phyloP scores from a whole-genome alignment of 352 stramenopile genomes.

The Phytophthora capsici region DNA sequence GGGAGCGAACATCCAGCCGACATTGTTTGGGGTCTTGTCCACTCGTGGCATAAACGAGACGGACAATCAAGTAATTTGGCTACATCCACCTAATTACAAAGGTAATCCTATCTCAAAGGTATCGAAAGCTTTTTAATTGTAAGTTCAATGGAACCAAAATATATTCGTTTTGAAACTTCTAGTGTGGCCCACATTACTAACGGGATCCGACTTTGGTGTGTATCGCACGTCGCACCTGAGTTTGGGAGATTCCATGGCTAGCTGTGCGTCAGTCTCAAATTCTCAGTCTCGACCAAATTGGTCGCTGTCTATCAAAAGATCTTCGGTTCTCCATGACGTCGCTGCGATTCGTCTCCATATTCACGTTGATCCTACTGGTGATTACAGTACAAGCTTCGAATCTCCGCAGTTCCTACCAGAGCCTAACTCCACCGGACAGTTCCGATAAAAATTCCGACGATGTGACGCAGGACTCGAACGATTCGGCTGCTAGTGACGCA shows the following conservation, averaged over 20 bases:
- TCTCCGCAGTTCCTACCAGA: constrained; percentile 8
- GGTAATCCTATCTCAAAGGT: neutral
- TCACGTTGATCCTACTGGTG: constrained; percentile 5
- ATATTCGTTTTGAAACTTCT: constrained; percentile 5
- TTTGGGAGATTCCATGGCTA: neutral
- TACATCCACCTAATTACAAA: neutral
- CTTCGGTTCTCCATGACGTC: constrained; percentile 9
- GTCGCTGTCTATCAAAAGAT: constrained; percentile 6
- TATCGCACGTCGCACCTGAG: constrained; percentile 15
- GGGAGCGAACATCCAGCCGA: constrained; percentile 16
- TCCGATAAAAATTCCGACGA: constrained; percentile 2
- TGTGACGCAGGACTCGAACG: constrained; percentile 21
- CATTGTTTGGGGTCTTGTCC: constrained; percentile 21
- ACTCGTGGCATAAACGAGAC: constrained; percentile 15
- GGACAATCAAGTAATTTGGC: neutral
- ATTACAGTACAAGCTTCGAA: constrained; percentile 9
- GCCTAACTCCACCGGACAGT: constrained; percentile 5
- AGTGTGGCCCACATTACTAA: constrained; percentile 1
- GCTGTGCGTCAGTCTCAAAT: constrained; percentile 25
- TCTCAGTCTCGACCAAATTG: constrained; percentile 6
- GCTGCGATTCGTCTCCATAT: constrained; percentile 11
- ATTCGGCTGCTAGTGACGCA: constrained; percentile 1
- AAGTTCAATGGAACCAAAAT: neutral
- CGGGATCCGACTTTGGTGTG: constrained; percentile 11
- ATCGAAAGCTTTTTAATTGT: too few relatives aligned